Conservation (phyloP, 352 stramenopile genomes). For the Globisporangium echinulatum region DNA sequence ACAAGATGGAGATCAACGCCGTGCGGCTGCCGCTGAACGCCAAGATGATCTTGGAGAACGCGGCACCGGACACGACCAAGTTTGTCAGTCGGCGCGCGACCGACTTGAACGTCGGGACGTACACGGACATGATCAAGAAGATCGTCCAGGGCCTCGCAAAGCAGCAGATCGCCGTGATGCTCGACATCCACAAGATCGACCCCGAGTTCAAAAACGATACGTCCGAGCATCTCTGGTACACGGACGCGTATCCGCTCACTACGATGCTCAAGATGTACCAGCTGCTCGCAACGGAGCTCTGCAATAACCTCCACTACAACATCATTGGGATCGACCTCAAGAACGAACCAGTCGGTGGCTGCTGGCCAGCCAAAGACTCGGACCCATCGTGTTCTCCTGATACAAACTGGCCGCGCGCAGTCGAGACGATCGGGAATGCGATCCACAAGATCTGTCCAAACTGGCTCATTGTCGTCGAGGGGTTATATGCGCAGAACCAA, state of each 20-base stretch:
- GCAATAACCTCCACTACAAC: constrained; percentile 77
- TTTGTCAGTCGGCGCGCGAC: constrained; percentile 60
- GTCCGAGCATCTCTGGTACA: constrained; percentile 75
- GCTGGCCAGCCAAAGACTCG: constrained; percentile 53
- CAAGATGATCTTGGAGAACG: constrained; percentile 77
- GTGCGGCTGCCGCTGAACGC: constrained; percentile 75
- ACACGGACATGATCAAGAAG: constrained; percentile 83
- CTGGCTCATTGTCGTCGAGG: constrained; percentile 73
- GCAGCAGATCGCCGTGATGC: constrained; percentile 71
- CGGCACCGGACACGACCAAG: constrained; percentile 46
- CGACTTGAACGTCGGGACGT: constrained; percentile 60
- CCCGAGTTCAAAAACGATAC: constrained; percentile 61
- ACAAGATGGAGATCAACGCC: constrained; percentile 64
- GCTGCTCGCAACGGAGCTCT: constrained; percentile 59
- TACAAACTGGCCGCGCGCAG: constrained; percentile 68
- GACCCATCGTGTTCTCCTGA: constrained; percentile 45
- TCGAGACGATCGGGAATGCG: constrained; percentile 50
- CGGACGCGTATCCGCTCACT: constrained; percentile 36
- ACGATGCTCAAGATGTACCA: constrained; percentile 66
- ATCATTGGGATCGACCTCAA: constrained; percentile 82
- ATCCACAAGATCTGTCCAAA: constrained; percentile 70
- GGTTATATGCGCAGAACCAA: constrained; percentile 40
- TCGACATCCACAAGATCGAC: constrained; percentile 85
- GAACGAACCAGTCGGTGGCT: constrained; percentile 70
- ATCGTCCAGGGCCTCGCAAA: constrained; percentile 77